Conservation (phyloP, 257 asterid genomes). For the Mentha longifolia region DNA sequence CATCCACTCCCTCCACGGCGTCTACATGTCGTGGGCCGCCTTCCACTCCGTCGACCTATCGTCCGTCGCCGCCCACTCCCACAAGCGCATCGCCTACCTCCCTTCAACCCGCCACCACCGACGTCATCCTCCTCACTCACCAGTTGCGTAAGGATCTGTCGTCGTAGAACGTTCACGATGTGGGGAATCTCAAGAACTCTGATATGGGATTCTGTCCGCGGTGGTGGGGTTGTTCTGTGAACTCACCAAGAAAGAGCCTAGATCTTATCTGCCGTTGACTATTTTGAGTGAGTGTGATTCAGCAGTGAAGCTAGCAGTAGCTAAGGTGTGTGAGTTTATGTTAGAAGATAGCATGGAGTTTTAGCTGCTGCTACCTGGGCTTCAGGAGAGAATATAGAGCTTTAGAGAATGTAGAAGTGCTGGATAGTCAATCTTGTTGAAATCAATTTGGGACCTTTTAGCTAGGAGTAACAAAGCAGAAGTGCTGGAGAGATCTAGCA, state of each 20-base stretch:
- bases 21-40: constrained; percentile 79
- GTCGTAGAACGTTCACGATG: constrained; percentile 58
- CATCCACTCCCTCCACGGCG: constrained; percentile 77
- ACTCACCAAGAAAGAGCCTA: constrained; percentile 71
- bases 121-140: constrained; percentile 84
- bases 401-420: constrained; percentile 74
- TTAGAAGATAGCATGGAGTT: constrained; percentile 72
- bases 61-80: constrained; percentile 59
- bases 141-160: constrained; percentile 96
- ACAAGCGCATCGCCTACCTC: constrained; percentile 74
- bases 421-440: constrained; percentile 70
- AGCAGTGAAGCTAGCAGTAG: constrained; percentile 82
- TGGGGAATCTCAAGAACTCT: constrained; percentile 70
- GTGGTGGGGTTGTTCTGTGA: constrained; percentile 91
- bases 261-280: constrained; percentile 79
- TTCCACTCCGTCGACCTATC: constrained; percentile 88
- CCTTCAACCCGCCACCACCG: constrained; percentile 78
- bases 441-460: constrained; percentile 66
- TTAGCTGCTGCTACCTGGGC: constrained; percentile 89
- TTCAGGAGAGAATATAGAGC: constrained; percentile 86
- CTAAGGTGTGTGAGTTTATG: constrained; percentile 87
- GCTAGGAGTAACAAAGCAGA: constrained; percentile 73
- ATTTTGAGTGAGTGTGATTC: constrained; percentile 76
- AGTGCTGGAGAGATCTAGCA: no score
- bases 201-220: constrained; percentile 75